These are phyloP conservation scores for Phytopythium sindhum DNA, from an alignment of 352 stramenopile species.

Conservation along the genomic window DNA sequence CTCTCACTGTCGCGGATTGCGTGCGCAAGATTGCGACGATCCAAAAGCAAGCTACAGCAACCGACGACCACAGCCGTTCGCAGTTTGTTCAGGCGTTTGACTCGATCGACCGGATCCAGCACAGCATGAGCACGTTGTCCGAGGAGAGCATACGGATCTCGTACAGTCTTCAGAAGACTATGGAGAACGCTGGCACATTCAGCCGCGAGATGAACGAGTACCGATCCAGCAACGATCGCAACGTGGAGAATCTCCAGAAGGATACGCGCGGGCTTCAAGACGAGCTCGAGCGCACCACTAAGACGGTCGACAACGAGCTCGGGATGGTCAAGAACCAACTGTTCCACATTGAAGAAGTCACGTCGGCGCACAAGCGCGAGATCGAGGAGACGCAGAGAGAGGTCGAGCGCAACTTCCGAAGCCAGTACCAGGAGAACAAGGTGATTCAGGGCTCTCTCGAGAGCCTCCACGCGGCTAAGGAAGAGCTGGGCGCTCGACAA, in stretches of 20 bases:
- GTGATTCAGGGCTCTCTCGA: slow-evolving; percentile 34
- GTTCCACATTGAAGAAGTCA: slow-evolving; percentile 70
- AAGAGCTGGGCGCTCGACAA: slow-evolving; percentile 50
- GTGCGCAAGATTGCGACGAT: slow-evolving; percentile 55
- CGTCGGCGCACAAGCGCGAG: slow-evolving; percentile 49
- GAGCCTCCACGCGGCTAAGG: slow-evolving; percentile 37
- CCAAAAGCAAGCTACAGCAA: slow-evolving; percentile 50
- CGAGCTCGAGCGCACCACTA: slow-evolving; percentile 46
- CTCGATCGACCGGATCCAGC: slow-evolving; percentile 56
- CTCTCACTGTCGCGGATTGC: slow-evolving; percentile 45
- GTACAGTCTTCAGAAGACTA: slow-evolving; percentile 60
- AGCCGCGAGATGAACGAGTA: slow-evolving; percentile 47
- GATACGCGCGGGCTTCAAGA: slow-evolving; percentile 33
- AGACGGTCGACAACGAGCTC: slow-evolving; percentile 62
- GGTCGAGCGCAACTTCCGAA: slow-evolving; percentile 50
- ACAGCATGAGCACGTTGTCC: slow-evolving; percentile 63
- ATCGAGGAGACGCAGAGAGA: slow-evolving; percentile 60
- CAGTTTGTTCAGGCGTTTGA: slow-evolving; percentile 68
- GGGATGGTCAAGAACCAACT: slow-evolving; percentile 66
- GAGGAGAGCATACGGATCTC: slow-evolving; percentile 71
- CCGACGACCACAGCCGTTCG: slow-evolving; percentile 53
- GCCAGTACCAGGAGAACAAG: slow-evolving; percentile 57
- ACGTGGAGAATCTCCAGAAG: slow-evolving; percentile 35
- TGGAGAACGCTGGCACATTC: slow-evolving; percentile 43
- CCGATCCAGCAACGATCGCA: slow-evolving; percentile 33